Evolutionary conservation across 2,329 filamentous ascomycete species (phyloP), one percentile per base, ranked within the genome.

Genomic region (Arthrobotrys entomopaga): DNA sequence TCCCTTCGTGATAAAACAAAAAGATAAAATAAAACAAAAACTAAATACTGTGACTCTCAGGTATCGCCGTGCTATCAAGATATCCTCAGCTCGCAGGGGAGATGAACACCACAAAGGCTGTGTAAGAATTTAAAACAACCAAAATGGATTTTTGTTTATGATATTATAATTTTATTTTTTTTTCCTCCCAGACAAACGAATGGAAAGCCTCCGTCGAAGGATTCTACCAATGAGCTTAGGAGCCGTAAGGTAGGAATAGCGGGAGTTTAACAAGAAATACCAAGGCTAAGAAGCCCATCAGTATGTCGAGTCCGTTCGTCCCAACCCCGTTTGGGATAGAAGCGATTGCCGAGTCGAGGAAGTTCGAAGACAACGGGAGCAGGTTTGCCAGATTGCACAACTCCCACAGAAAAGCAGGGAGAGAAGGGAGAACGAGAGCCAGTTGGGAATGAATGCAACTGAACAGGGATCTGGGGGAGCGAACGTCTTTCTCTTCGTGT

Each of bases 321-420:
- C 67, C 61, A 66, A 43, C 61, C 69, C 69, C 50, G 19, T 73
- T 73, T 66, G 63, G 69, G 69, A 50, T 26, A 61, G 54, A 65
- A 61, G 56, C 61, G 69, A 73, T 73, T 73, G 69, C 69, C 69
- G 69, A 73, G 64, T 67, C 29, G 34, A 73, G 69, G 69, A 73
- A 73, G 69, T 63, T 73, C 69, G 69, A 73, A 73, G 69, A 73
- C 69, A 66, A 57, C 43, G 22, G 46, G 40, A 73, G 69, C 59
- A 73, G 69, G 69, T 73, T 73, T 73, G 69, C 61, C 69, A 73
- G 69, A 65, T 59, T 60, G 29, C 48, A 52, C 29, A 65, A 43
- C 66, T 34, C 58, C 46, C 42, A 24, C 43, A 26, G 52, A 49
- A 61, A 43, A 43, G 26, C 15, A 15, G 11, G 56, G 40, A 26